Conservation (phyloP, 306 rosid species). For the Lathyrus tuberosus region DNA sequence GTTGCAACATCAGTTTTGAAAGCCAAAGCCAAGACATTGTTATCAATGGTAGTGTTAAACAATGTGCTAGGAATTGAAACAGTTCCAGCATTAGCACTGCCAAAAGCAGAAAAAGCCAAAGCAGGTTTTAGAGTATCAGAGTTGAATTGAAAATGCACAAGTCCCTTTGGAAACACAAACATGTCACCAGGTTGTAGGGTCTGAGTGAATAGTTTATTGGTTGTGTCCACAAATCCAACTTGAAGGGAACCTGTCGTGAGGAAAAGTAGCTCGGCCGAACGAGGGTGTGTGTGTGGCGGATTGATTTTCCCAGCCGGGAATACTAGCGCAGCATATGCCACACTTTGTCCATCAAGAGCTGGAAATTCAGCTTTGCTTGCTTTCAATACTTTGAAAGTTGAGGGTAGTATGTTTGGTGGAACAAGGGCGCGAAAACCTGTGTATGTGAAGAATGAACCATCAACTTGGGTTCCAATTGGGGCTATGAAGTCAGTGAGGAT, state of each 20-base stretch:
- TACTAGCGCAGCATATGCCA: conserved; percentile 51
- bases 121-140: conserved; percentile 12
- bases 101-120: conserved; percentile 55
- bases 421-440: conserved; percentile 41
- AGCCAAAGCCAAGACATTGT: conserved; percentile 51
- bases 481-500: conserved; percentile 49
- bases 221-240: conserved; percentile 61
- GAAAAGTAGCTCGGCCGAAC: conserved; percentile 56
- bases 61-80: conserved; percentile 48
- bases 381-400: conserved; percentile 44
- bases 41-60: conserved; percentile 47
- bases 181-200: conserved; percentile 44
- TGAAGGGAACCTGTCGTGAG: conserved; percentile 39
- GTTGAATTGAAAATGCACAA: conserved; percentile 56
- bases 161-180: conserved; percentile 61
- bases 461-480: background rate
- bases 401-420: background rate
- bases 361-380: conserved; percentile 51
- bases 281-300: conserved; percentile 63
- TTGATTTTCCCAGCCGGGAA: conserved; percentile 43
- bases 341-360: conserved; percentile 61
- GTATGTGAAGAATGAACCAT: conserved; percentile 58
- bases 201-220: conserved; percentile 51
- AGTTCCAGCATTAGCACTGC: conserved; percentile 52
- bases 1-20: conserved; percentile 54